Base-by-base conservation (phyloP, 257 asterid genomes). In the Verbascum thapsus region DNA sequence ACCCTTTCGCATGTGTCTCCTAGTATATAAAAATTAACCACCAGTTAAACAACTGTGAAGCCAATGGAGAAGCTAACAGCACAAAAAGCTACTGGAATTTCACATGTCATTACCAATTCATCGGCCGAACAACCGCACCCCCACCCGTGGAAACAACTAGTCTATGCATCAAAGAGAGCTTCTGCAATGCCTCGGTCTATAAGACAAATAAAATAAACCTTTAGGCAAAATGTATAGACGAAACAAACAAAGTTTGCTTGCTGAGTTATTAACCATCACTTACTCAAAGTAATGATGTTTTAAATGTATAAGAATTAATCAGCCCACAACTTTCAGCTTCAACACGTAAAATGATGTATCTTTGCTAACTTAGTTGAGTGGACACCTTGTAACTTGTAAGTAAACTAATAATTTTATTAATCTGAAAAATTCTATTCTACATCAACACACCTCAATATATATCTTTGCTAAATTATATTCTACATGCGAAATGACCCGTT, bases 101-200 rank as follows among this genome's bases (percentile, higher is more conserved):
- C 39, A 71, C 17, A 4, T 38, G 63, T 68, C 55, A 7, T 52
- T 92, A 92, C 97, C 99, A 89, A 83, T 92, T 92, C 67, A 85
- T 66, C 57, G 91, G 88, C 69, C 94, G 95, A 66, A 87, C 76
- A 66, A 92, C 97, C 15, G 95, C 97, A 72, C 97, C 97, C 56
- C 99, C 99, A 57, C 97, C 99, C 0, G 97, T 86, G 71, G 98
- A 92, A 76, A 88, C 80, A 72, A 92, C 90, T 66, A 87, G 66
- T 35, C 78, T 81, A 20, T 78, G 88, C 95, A 80, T 85, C 63
- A 52, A 58, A 47, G 98, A 89, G 57, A 89, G 71, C 81, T 85
- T 85, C 55, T 60, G 68, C 74, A 92, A 63, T 35, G 76, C 87
- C 77, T 85, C 87, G 0, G 97, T 87, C 98, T 92, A 44, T 58